Evolutionary conservation across 495 filamentous ascomycete species (phyloP).

Genomic region (Penicillium canariense): DNA sequence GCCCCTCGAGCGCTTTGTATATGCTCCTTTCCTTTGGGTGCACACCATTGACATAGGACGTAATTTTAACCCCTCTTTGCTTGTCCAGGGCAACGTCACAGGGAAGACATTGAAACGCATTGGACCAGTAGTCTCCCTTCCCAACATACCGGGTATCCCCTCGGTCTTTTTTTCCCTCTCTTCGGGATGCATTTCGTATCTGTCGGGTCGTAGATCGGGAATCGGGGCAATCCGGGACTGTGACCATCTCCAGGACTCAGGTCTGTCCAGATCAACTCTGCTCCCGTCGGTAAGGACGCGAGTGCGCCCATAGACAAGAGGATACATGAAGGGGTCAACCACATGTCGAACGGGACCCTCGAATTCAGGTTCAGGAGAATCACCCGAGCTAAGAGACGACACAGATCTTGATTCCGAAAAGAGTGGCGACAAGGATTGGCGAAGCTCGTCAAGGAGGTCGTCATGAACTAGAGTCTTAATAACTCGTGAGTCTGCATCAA

Average conservation of each 20-base stretch:
- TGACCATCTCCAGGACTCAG: conserved; percentile 1
- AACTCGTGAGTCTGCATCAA: conserved; percentile 14
- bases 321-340: conserved; percentile 12
- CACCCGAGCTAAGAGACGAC: conserved; percentile 1
- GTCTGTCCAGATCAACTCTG: conserved; percentile 10
- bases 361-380: not conserved
- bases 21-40: conserved; percentile 8
- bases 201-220: conserved; percentile 5
- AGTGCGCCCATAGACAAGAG: conserved; percentile 12
- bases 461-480: conserved; percentile 6
- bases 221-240: conserved; percentile 7
- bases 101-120: conserved; percentile 13
- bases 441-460: not conserved
- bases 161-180: too few species aligned
- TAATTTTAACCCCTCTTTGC: conserved; percentile 4
- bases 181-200: not conserved
- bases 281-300: conserved; percentile 9
- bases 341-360: conserved; percentile 6
- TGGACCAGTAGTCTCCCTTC: conserved; percentile 1
- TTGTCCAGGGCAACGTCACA: conserved; percentile 7
- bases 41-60: conserved; percentile 12
- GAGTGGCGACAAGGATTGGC: conserved; percentile 5
- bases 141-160: not conserved
- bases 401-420: conserved; percentile 6
- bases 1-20: conserved; percentile 10